phyloP scores from a whole-genome alignment of 1,139 yeast genomes.

The Eremothecium gossypii region DNA sequence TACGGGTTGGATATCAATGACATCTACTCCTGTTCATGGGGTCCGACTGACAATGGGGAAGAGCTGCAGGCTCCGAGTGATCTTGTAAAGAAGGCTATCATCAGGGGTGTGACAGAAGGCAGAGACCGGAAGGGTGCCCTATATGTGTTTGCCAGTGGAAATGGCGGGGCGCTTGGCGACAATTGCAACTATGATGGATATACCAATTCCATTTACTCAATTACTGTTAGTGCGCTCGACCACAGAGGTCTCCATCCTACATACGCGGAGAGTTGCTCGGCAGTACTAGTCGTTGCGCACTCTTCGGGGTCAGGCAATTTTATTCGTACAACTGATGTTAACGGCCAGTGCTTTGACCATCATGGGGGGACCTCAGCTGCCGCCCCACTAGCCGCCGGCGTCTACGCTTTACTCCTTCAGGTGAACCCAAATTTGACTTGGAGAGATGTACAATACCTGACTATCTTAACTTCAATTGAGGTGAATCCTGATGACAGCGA shows the following conservation, averaged over 20 bases:
- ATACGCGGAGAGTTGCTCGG: constrained; percentile 89
- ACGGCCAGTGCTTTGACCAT: constrained; percentile 53
- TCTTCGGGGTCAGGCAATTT: constrained; percentile 86
- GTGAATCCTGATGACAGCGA: constrained; percentile 57
- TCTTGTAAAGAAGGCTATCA: constrained; percentile 69
- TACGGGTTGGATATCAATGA: constrained; percentile 76
- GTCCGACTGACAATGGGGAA: constrained; percentile 89
- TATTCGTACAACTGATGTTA: constrained; percentile 84
- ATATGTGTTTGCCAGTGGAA: constrained; percentile 94
- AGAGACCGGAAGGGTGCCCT: constrained; percentile 74
- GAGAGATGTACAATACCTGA: constrained; percentile 89
- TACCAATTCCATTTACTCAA: constrained; percentile 89
- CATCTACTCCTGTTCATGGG: constrained; percentile 98
- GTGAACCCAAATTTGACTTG: constrained; percentile 84
- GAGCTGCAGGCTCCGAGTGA: constrained; percentile 79
- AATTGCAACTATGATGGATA: constrained; percentile 97
- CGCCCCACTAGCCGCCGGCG: constrained; percentile 96
- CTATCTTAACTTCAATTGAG: constrained; percentile 65
- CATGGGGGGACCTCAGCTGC: constrained; percentile 99
- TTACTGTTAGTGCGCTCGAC: constrained; percentile 93
- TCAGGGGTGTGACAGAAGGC: constrained; percentile 81
- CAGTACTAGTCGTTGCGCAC: constrained; percentile 92
- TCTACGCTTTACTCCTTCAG: constrained; percentile 71
- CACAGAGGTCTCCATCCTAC: constrained; percentile 75
- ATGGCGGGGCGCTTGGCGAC: constrained; percentile 77